A percentile compares a stretch with the other conserved stretches of the same genome.
Conservation (phyloP, 108 stramenopile species). For the Cyclostephanos tholiformis region DNA sequence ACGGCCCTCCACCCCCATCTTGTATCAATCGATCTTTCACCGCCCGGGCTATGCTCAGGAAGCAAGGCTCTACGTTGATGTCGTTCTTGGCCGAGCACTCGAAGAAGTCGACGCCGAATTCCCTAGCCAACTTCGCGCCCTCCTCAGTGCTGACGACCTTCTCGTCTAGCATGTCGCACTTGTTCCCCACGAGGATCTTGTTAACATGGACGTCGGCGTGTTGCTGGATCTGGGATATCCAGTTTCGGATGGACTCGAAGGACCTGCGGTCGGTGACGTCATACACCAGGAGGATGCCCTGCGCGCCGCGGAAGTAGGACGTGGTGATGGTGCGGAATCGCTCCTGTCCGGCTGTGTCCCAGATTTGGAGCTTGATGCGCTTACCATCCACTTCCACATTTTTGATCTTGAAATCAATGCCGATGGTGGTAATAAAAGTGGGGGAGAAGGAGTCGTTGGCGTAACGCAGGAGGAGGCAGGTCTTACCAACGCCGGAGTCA, state of each 20-base stretch:
- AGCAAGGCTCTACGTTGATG: conserved; percentile 90
- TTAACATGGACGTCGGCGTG: conserved; percentile 96
- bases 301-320: conserved; percentile 95
- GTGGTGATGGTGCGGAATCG: conserved; percentile 96
- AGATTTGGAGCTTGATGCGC: conserved; percentile 95
- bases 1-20: conserved; percentile 81
- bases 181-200: conserved; percentile 98
- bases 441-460: conserved; percentile 98
- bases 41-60: conserved; percentile 79
- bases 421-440: conserved; percentile 98
- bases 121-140: conserved; percentile 90
- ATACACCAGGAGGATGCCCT: conserved; percentile 98
- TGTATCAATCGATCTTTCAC: conserved; percentile 86
- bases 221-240: conserved; percentile 98
- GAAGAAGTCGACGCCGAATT: conserved; percentile 95
- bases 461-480: conserved; percentile 98
- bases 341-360: conserved; percentile 94
- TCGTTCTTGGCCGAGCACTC: conserved; percentile 98
- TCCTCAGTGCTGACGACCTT: conserved; percentile 95
- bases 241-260: conserved; percentile 97
- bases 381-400: conserved; percentile 93
- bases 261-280: conserved; percentile 98
- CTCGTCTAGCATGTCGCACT: conserved; percentile 96
- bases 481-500: conserved; percentile 98
- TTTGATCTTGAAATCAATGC: conserved; percentile 98